phyloP scores from a whole-genome alignment of 1,284 basidiomycete species.

The Ceraceosorus guamensis region DNA sequence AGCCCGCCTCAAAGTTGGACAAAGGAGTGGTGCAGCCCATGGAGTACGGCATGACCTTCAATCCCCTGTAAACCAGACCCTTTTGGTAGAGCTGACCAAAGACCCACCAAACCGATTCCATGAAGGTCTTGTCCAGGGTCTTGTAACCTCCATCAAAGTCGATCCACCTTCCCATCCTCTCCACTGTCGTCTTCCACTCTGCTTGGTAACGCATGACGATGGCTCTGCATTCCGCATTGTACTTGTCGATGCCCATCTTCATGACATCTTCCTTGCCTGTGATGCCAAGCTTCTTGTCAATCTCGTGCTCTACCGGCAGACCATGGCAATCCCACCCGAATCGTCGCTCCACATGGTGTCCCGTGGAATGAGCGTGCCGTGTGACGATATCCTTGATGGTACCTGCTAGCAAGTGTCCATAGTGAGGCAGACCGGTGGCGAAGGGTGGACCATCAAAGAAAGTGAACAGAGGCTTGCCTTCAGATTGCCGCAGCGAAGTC shows the following conservation, averaged over 20 bases:
- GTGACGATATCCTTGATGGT: conserved; percentile 99
- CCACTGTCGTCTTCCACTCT: conserved; percentile 91
- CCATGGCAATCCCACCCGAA: conserved; percentile 99
- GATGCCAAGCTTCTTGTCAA: conserved; percentile 93
- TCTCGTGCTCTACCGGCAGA: conserved; percentile 97
- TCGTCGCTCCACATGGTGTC: conserved; percentile 85
- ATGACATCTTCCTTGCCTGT: conserved; percentile 88
- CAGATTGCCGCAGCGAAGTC: conserved; percentile 83
- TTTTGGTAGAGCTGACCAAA: conserved; percentile 88
- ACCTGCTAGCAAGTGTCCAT: conserved; percentile 59
- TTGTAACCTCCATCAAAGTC: conserved; percentile 99
- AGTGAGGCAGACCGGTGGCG: conserved; percentile 93
- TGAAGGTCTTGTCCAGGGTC: conserved; percentile 84
- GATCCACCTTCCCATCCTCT: conserved; percentile 98
- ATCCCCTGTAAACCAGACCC: conserved; percentile 85
- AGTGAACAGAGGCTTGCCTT: conserved; percentile 78
- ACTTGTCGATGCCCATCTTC: conserved; percentile 90
- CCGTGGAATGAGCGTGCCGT: conserved; percentile 85
- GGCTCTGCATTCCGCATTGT: conserved; percentile 91
- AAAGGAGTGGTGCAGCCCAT: conserved; percentile 92
- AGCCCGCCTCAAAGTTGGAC: conserved; percentile 94
- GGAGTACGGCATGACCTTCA: conserved; percentile 97
- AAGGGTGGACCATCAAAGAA: conserved; percentile 99
- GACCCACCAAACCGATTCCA: conserved; percentile 99
- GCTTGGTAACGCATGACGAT: conserved; percentile 96